Conservation (phyloP, 495 filamentous ascomycete species). For the Tuber umbilicatum region DNA sequence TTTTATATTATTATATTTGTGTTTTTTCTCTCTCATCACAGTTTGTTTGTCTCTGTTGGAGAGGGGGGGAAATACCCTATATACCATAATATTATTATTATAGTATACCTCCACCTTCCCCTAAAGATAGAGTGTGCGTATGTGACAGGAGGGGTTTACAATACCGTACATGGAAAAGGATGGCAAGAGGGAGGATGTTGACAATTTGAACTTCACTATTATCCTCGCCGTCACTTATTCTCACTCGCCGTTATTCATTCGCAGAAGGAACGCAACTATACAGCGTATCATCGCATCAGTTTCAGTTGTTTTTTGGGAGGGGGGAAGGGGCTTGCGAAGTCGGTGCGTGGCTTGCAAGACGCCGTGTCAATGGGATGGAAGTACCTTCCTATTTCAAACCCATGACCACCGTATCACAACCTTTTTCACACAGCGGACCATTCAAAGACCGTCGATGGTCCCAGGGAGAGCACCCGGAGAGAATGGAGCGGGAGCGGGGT, state of each 20-base stretch:
- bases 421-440: not conserved
- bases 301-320: not conserved
- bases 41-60: not conserved
- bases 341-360: not conserved
- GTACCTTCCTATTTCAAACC: not conserved
- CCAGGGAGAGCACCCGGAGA: not conserved
- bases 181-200: not conserved
- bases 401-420: not conserved
- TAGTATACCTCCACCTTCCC: not conserved
- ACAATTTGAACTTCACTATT: not conserved
- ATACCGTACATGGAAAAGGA: not conserved
- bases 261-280: not conserved
- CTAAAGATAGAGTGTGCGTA: not conserved
- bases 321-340: not conserved
- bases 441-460: not conserved
- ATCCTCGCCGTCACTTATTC: not conserved
- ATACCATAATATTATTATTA: not conserved
- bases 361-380: not conserved
- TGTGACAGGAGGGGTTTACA: not conserved
- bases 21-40: not conserved
- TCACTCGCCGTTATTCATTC: not conserved
- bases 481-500: not conserved
- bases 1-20: not conserved
- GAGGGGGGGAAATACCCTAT: not conserved
- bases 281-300: not conserved